phyloP scores from a whole-genome alignment of 2,329 filamentous ascomycete species.

The Tolypocladium album region DNA sequence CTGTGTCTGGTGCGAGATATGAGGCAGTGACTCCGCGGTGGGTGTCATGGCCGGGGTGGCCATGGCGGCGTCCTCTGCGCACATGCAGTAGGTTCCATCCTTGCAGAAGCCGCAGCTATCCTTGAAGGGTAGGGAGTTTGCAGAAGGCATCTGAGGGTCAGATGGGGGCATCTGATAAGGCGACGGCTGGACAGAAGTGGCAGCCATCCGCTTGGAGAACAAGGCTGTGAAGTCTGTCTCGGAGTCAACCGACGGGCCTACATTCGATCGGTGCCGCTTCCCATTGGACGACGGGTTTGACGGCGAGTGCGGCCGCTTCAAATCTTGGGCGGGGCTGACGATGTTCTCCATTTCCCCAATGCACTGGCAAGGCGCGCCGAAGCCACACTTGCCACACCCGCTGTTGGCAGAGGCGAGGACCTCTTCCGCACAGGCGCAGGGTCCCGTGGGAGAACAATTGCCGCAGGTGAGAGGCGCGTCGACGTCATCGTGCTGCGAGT shows the following conservation, averaged over 20 bases:
- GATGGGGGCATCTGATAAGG: conserved; percentile 1
- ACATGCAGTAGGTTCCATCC: conserved; percentile 73
- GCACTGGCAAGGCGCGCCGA: conserved; percentile 53
- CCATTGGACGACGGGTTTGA: conserved; percentile 30
- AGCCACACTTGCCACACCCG: conserved; percentile 56
- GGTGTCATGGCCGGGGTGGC: conserved; percentile 27
- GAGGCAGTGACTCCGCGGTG: conserved; percentile 25
- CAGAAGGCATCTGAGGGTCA: conserved; percentile 19
- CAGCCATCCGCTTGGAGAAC: conserved; percentile 38
- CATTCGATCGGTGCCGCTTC: conserved; percentile 41
- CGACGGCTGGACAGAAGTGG: not conserved
- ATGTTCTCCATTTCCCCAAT: conserved; percentile 48
- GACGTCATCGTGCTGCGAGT: conserved; percentile 13
- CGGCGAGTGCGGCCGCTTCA: conserved; percentile 41
- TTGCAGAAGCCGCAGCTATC: conserved; percentile 77
- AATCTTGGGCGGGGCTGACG: conserved; percentile 19
- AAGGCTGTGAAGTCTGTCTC: conserved; percentile 67
- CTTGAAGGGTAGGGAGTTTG: conserved; percentile 33
- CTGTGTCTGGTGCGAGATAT: conserved; percentile 36
- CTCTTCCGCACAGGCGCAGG: conserved; percentile 50
- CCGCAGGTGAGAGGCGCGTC: conserved; percentile 39
- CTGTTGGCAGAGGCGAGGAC: conserved; percentile 41
- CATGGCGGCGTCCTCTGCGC: conserved; percentile 48
- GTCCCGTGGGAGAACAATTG: conserved; percentile 39
- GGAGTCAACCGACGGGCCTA: conserved; percentile 37